These are phyloP conservation scores for Phytopythium boreale DNA, from an alignment of 352 stramenopile genomes.

Conservation along the genomic window DNA sequence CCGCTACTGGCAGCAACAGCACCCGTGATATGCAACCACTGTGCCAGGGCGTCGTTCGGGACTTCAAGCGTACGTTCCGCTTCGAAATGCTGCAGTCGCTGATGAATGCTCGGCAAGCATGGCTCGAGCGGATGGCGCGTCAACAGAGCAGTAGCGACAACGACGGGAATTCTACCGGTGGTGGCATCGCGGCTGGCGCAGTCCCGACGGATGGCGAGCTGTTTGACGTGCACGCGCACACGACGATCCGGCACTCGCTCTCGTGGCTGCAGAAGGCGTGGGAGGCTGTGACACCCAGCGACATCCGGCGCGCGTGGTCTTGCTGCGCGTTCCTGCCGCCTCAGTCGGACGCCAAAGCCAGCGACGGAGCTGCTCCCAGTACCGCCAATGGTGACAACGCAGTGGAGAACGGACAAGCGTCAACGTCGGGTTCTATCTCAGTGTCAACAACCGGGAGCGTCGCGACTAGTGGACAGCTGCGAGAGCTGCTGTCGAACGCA, in stretches of 20 bases:
- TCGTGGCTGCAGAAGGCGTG: constrained; percentile 45
- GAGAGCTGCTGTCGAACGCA: constrained; percentile 21
- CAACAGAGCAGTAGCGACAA: constrained; percentile 4
- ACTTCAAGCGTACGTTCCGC: constrained; percentile 63
- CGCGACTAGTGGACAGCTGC: constrained; percentile 6
- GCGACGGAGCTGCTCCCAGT: constrained; percentile 3
- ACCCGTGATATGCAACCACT: constrained; percentile 42
- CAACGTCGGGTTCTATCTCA: neutral
- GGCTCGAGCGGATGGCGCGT: constrained; percentile 10
- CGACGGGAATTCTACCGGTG: neutral
- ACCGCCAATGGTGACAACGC: constrained; percentile 11
- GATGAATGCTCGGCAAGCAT: constrained; percentile 28
- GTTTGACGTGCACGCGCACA: constrained; percentile 46
- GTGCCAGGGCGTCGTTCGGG: constrained; percentile 49
- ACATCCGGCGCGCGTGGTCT: constrained; percentile 44
- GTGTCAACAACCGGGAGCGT: neutral
- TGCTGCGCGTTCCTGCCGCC: constrained; percentile 32
- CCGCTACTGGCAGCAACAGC: neutral
- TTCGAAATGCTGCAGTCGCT: constrained; percentile 53
- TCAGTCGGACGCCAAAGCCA: constrained; percentile 19
- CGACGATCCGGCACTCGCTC: constrained; percentile 42
- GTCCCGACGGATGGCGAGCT: constrained; percentile 5
- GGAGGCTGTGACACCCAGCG: constrained; percentile 20
- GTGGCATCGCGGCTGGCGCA: too few species aligned
- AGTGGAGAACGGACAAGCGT: neutral